Base-by-base conservation (phyloP, 768 basidiomycete genomes). In the Hirschioporus abietinus region DNA sequence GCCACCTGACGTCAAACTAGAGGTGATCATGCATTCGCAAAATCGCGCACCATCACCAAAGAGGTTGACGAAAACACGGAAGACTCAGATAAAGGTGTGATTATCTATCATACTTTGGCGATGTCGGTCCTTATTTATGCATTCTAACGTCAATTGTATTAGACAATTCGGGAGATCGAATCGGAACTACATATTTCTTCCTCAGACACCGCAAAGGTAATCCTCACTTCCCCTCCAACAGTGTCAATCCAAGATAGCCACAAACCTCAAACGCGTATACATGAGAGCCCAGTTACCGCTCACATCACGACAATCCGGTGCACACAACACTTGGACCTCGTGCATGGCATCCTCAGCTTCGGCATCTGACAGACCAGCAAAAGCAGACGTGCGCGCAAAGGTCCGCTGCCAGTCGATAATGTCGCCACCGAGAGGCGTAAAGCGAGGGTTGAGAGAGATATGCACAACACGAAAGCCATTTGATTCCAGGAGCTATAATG, bases 221-320 rank as follows among this genome's bases (percentile, higher is more conserved):
- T n/a, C n/a, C n/a, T n/a, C n/a, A n/a, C n/a, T n/a, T n/a, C n/a
- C n/a, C n/a, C n/a, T n/a, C n/a, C n/a, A n/a, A n/a, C n/a, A n/a
- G n/a, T n/a, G n/a, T 66, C 23, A 66, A 15, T 74, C 76, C 66
- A 83, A 69, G 42, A 83, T 74, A 59, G 90, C 88, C 60, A 77
- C 79, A 69, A 91, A 88, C 64, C 91, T 80, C 71, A 93, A 74
- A 62, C 93, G 79, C 68, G 84, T 85, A 71, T 92, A 93, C 82
- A 93, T 86, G 78, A 92, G 78, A 34, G 82, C 77, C 90, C 90
- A 92, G 12, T 82, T 82, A 18, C 88, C 87, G 27, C 78, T 75
- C n/a, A 70, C 73, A 73, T 91, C 88, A 71, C 79, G 78, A 72
- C 82, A 86, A 70, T 89, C 89, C 34, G 84, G 74, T 58, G 73